Percentiles rank a stretch among this genome's conserved stretches.
These are phyloP conservation scores for Quercus lobata DNA, from an alignment of 331 rosid genomes.

Conservation along the genomic window DNA sequence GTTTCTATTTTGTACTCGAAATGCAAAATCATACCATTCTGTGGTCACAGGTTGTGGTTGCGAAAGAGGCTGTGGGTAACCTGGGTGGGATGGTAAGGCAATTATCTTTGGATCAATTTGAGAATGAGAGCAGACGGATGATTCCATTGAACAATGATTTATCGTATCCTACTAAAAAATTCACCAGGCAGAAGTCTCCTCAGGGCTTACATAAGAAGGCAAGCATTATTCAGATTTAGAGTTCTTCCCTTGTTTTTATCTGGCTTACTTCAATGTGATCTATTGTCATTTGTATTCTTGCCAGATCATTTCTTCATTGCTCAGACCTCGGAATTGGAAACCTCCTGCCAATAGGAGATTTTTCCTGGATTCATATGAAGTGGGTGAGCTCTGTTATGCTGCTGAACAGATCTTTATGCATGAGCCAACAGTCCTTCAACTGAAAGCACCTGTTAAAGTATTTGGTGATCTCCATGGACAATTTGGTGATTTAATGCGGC, in stretches of 20 bases:
- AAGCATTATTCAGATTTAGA: conserved; percentile 20
- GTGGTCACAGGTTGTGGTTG: conserved; percentile 88
- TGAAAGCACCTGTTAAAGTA: conserved; percentile 95
- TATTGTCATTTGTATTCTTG: conserved; percentile 18
- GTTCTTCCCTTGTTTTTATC: conserved; percentile 9
- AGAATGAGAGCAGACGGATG: conserved; percentile 99
- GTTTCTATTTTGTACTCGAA: conserved; percentile 8
- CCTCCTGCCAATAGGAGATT: conserved; percentile 86
- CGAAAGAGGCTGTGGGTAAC: conserved; percentile 94
- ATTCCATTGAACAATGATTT: conserved; percentile 76
- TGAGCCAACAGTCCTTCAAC: conserved; percentile 95
- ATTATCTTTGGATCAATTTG: conserved; percentile 94
- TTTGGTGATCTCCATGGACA: conserved; percentile 99
- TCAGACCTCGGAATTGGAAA: conserved; percentile 98
- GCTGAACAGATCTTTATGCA: conserved; percentile 99
- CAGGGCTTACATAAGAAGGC: conserved; percentile 97
- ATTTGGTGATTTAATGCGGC: conserved; percentile 99
- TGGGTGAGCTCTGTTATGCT: conserved; percentile 98
- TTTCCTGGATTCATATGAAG: conserved; percentile 98
- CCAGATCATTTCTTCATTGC: conserved; percentile 81
- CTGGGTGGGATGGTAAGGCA: conserved; percentile 99
- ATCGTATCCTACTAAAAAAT: conserved; percentile 70
- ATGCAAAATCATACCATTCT: conserved; percentile 25
- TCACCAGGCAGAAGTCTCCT: conserved; percentile 91
- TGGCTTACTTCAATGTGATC: conserved; percentile 12